Conservation (phyloP, 2,329 filamentous ascomycete species). For the Mariannaea elegans region DNA sequence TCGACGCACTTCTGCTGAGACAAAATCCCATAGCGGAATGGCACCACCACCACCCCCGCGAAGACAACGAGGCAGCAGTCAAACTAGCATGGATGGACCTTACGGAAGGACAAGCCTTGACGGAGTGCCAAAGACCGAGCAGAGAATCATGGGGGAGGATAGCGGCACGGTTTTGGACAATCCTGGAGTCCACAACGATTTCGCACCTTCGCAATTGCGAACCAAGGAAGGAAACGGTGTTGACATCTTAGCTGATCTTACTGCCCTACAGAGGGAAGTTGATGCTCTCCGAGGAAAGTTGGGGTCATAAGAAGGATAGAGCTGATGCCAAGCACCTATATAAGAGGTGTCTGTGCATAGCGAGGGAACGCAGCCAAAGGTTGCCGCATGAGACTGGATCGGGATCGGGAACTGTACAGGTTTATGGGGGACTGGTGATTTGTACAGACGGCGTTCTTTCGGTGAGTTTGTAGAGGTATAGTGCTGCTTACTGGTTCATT, state of each 20-base stretch:
- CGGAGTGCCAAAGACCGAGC: slow-evolving; percentile 31
- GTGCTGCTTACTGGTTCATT: slow-evolving; percentile 14
- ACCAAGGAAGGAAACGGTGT: slow-evolving; percentile 47
- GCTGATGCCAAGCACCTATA: background rate
- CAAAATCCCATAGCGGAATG: slow-evolving; percentile 41
- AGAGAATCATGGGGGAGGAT: slow-evolving; percentile 29
- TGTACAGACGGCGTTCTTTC: slow-evolving; percentile 17
- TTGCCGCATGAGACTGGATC: background rate
- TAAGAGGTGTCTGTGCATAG: background rate
- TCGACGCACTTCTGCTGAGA: slow-evolving; percentile 40
- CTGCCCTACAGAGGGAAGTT: slow-evolving; percentile 77
- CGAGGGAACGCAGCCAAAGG: background rate
- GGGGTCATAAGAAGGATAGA: slow-evolving; percentile 30
- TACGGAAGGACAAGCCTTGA: slow-evolving; percentile 47
- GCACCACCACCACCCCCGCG: slow-evolving; percentile 59
- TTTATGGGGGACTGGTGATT: background rate
- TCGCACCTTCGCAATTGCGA: slow-evolving; percentile 29
- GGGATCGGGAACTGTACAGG: slow-evolving; percentile 1
- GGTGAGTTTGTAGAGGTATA: slow-evolving; percentile 30
- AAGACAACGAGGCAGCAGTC: slow-evolving; percentile 58
- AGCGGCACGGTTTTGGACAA: slow-evolving; percentile 1
- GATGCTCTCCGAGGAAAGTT: slow-evolving; percentile 64
- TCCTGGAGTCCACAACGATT: slow-evolving; percentile 18
- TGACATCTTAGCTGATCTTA: slow-evolving; percentile 77
- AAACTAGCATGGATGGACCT: slow-evolving; percentile 51